Conservation (phyloP, 2,329 filamentous ascomycete species). For the Microdochium paspali region DNA sequence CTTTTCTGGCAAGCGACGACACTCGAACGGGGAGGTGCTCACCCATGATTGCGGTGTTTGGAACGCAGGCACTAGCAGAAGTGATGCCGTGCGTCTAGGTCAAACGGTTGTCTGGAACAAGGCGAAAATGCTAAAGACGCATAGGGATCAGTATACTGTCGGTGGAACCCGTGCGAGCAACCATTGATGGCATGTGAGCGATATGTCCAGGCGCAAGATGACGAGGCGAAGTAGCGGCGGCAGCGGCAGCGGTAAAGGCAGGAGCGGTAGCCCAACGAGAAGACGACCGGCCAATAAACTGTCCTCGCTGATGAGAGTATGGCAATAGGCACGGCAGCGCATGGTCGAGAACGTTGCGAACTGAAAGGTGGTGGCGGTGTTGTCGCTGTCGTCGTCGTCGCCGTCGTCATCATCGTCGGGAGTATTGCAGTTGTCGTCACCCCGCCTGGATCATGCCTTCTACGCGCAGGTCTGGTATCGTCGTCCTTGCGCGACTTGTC, state of each 20-base stretch:
- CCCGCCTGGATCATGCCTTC: too few species aligned
- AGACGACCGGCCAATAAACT: too few species aligned
- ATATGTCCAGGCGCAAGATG: background rate
- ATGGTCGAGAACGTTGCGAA: background rate
- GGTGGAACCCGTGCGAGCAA: constrained; percentile 1
- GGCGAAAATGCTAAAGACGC: constrained; percentile 3
- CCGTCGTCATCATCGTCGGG: too few species aligned
- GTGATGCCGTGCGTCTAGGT: constrained; percentile 13
- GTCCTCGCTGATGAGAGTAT: too few species aligned
- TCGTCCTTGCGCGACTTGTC: too few species aligned
- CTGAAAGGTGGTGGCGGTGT: too few species aligned
- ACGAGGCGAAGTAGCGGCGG: background rate
- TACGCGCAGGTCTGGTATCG: too few species aligned
- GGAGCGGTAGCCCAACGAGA: background rate
- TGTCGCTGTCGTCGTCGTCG: background rate
- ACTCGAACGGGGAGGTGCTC: constrained; percentile 16
- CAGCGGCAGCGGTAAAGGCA: too few species aligned
- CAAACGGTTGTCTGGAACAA: constrained; percentile 4
- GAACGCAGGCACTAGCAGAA: background rate
- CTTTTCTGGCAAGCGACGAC: constrained; percentile 1
- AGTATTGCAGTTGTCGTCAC: too few species aligned
- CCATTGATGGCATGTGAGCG: background rate
- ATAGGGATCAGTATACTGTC: constrained; percentile 5
- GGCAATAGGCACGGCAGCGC: background rate
- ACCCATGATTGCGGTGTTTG: constrained; percentile 54